phyloP scores from a whole-genome alignment of 1,284 basidiomycete genomes.

The Papiliotrema laurentii region DNA sequence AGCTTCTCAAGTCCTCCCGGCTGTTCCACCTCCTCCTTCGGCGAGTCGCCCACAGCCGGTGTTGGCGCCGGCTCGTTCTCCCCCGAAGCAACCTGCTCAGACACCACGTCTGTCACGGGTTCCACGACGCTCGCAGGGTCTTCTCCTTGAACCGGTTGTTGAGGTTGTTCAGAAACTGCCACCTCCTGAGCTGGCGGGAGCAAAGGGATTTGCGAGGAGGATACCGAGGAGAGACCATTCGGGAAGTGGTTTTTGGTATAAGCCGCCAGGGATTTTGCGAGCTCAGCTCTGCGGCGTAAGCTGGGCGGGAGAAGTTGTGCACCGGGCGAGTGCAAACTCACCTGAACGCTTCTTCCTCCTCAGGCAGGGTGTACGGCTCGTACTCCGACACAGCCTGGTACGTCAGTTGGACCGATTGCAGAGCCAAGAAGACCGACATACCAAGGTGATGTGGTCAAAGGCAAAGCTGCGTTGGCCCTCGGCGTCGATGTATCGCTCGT shows the following conservation, averaged over 20 bases:
- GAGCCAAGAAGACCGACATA: conserved; percentile 46
- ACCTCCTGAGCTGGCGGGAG: conserved; percentile 18
- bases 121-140: conserved; percentile 7
- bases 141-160: conserved; percentile 2
- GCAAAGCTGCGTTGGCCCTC: conserved; percentile 68
- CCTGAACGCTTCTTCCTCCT: conserved; percentile 70
- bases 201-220: conserved; percentile 46
- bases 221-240: conserved; percentile 68
- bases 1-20: conserved; percentile 28
- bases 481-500: conserved; percentile 75
- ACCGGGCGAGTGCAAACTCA: conserved; percentile 38
- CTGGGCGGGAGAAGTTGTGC: background rate
- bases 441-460: conserved; percentile 75
- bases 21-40: conserved; percentile 28
- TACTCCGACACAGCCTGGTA: conserved; percentile 73
- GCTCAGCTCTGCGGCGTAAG: conserved; percentile 54
- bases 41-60: conserved; percentile 15
- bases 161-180: background rate
- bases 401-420: conserved; percentile 1
- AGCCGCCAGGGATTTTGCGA: conserved; percentile 62
- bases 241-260: conserved; percentile 73
- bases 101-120: conserved; percentile 25
- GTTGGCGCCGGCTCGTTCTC: conserved; percentile 28
- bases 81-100: conserved; percentile 25
- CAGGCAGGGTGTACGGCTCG: conserved; percentile 59